These are phyloP conservation scores for Sodiomyces alkalinus DNA, from an alignment of 2,329 filamentous ascomycete genomes.

Conservation along the genomic window DNA sequence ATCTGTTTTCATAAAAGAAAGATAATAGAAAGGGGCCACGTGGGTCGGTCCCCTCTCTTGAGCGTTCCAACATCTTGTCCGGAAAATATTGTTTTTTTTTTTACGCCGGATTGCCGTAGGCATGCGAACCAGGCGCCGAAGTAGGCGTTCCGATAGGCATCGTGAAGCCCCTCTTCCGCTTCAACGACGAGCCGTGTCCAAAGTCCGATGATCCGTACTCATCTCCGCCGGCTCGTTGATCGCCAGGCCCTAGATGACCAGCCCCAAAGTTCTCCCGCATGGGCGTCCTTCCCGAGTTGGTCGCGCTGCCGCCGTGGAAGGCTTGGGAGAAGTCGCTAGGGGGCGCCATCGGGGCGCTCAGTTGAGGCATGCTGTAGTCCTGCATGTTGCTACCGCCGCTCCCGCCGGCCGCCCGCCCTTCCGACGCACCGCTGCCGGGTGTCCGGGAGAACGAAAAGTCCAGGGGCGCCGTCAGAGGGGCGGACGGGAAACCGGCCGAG, in stretches of 20 bases:
- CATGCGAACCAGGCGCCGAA: conserved; percentile 6
- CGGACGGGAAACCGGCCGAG: conserved; percentile 34
- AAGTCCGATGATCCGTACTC: conserved; percentile 14
- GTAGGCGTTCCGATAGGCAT: conserved; percentile 4
- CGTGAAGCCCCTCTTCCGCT: conserved; percentile 24
- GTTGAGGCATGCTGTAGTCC: conserved; percentile 37
- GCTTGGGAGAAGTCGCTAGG: conserved; percentile 36
- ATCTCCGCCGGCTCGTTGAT: conserved; percentile 10
- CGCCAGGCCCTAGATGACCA: conserved; percentile 11
- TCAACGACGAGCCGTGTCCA: conserved; percentile 12
- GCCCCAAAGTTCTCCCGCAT: conserved; percentile 29
- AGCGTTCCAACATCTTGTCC: conserved; percentile 1
- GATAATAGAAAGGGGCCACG: too few species aligned
- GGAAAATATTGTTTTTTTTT: too few species aligned
- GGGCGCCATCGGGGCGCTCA: conserved; percentile 38
- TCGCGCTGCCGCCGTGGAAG: conserved; percentile 24
- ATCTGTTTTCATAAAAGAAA: neutral
- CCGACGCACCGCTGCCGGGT: conserved; percentile 14
- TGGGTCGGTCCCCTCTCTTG: too few species aligned
- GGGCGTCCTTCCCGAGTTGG: too few species aligned
- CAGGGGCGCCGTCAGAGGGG: conserved; percentile 36
- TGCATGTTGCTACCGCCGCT: too few species aligned
- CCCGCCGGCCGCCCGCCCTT: conserved; percentile 13
- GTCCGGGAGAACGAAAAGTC: conserved; percentile 34
- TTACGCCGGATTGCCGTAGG: conserved; percentile 10